These are phyloP conservation scores for Lachancea lanzarotensis DNA, from an alignment of 805 yeast genomes.

Conservation along the genomic window DNA sequence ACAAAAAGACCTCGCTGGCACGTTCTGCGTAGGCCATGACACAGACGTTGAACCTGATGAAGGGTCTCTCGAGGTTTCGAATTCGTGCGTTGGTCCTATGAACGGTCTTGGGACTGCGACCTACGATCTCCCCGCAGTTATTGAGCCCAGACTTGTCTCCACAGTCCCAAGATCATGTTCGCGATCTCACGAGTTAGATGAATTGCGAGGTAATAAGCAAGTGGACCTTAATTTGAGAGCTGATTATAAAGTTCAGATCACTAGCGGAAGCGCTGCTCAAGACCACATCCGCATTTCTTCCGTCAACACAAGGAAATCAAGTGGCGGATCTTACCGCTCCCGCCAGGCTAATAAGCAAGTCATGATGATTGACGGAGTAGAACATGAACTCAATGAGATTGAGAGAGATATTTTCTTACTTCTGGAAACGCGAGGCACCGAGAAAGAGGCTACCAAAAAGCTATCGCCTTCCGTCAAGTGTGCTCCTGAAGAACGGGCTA, in stretches of 20 bases:
- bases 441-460: not conserved
- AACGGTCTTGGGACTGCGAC: too few species aligned
- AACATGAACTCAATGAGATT: conserved; percentile 1
- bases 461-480: not conserved
- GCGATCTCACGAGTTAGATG: too few species aligned
- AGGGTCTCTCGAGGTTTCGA: too few species aligned
- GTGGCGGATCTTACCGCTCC: not conserved
- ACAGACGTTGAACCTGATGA: too few species aligned
- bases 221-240: too few species aligned
- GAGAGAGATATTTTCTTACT: conserved; percentile 1
- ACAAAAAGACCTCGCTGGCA: too few species aligned
- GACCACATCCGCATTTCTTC: not conserved
- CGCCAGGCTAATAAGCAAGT: not conserved
- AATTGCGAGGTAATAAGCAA: too few species aligned
- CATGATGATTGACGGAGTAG: not conserved
- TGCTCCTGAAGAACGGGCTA: not conserved
- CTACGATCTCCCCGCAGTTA: too few species aligned
- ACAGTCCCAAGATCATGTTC: too few species aligned
- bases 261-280: not conserved
- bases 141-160: too few species aligned
- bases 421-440: not conserved
- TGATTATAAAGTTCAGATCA: not conserved
- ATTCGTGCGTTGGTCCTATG: too few species aligned
- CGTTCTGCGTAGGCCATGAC: too few species aligned
- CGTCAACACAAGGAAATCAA: not conserved